A percentile compares a stretch with the other conserved stretches of the same genome.
These are phyloP conservation scores for Naumovozyma baii DNA, from an alignment of 805 yeast genomes.

Conservation along the genomic window DNA sequence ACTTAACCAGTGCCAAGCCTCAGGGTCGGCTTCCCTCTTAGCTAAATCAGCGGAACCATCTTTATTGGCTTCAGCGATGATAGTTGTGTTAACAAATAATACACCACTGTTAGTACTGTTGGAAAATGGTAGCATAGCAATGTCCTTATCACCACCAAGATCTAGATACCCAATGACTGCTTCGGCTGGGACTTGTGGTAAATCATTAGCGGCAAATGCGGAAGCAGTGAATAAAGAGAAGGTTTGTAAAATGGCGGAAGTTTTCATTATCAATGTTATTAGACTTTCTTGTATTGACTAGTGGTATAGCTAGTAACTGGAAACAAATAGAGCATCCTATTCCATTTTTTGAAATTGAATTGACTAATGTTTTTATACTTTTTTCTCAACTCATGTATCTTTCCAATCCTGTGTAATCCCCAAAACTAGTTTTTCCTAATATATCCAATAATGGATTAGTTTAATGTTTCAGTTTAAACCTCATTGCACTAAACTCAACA, in stretches of 20 bases:
- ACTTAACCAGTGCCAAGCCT: conserved; percentile 23
- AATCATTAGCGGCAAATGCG: conserved; percentile 16
- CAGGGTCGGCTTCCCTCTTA: conserved; percentile 25
- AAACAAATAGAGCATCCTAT: too few relatives aligned
- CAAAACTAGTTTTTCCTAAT: too few relatives aligned
- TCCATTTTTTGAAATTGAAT: too few relatives aligned
- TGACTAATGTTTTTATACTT: too few relatives aligned
- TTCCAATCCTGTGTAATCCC: too few relatives aligned
- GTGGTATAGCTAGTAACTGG: conserved; percentile 1
- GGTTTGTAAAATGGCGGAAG: conserved; percentile 10
- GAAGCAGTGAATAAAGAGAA: conserved; percentile 8
- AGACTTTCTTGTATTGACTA: background rate
- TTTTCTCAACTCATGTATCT: too few relatives aligned
- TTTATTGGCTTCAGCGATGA: conserved; percentile 16
- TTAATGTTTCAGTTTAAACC: too few relatives aligned
- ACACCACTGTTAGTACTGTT: conserved; percentile 24
- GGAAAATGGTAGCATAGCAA: conserved; percentile 22
- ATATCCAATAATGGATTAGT: too few relatives aligned
- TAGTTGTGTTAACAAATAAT: conserved; percentile 26
- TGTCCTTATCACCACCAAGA: conserved; percentile 20
- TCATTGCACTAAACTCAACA: too few relatives aligned
- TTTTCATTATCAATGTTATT: conserved; percentile 12
- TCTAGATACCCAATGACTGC: conserved; percentile 25
- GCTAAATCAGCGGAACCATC: conserved; percentile 6
- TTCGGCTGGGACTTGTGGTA: conserved; percentile 22